phyloP scores from a whole-genome alignment of 805 yeast species.

The Pichia heedii region DNA sequence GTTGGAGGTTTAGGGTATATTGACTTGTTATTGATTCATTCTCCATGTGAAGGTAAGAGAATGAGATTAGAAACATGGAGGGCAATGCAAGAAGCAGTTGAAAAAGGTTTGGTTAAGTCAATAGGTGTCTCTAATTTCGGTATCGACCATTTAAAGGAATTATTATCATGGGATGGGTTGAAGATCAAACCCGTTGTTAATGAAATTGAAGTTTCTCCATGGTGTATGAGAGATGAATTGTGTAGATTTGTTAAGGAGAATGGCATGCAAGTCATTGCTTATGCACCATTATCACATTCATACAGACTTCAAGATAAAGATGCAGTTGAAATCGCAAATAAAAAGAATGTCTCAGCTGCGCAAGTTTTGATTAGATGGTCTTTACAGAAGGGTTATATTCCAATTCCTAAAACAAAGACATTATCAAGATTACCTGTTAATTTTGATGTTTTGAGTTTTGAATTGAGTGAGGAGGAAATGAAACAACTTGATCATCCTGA shows the following conservation, averaged over 20 bases:
- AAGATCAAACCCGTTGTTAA: conserved; percentile 60
- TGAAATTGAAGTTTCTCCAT: conserved; percentile 79
- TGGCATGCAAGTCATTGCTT: conserved; percentile 61
- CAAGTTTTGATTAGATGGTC: conserved; percentile 71
- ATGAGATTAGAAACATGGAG: conserved; percentile 54
- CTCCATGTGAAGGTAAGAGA: conserved; percentile 43
- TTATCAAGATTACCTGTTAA: conserved; percentile 44
- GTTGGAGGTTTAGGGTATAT: conserved; percentile 56
- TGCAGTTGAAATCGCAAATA: conserved; percentile 39
- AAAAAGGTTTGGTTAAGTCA: conserved; percentile 46
- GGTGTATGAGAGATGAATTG: conserved; percentile 62
- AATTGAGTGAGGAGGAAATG: conserved; percentile 34
- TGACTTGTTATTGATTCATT: conserved; percentile 60
- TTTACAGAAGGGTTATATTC: conserved; percentile 59
- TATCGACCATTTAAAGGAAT: conserved; percentile 46
- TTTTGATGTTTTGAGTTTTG: conserved; percentile 45
- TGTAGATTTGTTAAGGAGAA: conserved; percentile 49
- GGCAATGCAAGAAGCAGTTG: conserved; percentile 68
- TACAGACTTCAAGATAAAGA: conserved; percentile 45
- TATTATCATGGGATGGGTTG: conserved; percentile 47
- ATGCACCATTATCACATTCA: conserved; percentile 67
- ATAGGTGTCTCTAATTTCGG: conserved; percentile 80
- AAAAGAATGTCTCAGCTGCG: conserved; percentile 42
- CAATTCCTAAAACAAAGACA: conserved; percentile 58
- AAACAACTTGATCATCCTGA: conserved; percentile 37